A percentile compares a stretch with the other conserved stretches of the same genome.
phyloP scores from a whole-genome alignment of 2,329 filamentous ascomycete genomes.

The Magnaporthiopsis poae region DNA sequence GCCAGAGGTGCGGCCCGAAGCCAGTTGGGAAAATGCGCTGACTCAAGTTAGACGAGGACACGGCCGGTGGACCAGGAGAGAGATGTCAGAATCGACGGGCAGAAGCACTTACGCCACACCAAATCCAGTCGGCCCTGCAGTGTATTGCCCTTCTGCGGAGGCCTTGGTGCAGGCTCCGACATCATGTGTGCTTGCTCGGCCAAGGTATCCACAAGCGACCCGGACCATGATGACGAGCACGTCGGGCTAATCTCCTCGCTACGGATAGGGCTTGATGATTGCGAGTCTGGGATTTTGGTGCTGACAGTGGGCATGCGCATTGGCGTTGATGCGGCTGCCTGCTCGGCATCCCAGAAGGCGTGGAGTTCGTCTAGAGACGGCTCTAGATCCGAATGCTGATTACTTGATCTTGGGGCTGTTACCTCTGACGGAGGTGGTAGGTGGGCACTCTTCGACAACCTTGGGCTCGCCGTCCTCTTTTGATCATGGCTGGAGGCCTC shows the following conservation, averaged over 20 bases:
- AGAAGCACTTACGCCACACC: slow-evolving; percentile 30
- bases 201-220: neutral
- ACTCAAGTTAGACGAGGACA: neutral
- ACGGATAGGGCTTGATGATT: neutral
- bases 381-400: neutral
- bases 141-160: neutral
- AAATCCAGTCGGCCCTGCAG: slow-evolving; percentile 22
- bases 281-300: neutral
- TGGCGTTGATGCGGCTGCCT: neutral
- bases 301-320: too few species aligned
- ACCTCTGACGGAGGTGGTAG: neutral
- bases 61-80: neutral
- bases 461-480: neutral
- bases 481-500: slow-evolving; percentile 17
- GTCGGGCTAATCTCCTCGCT: neutral
- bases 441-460: neutral
- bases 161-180: neutral
- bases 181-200: neutral
- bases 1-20: slow-evolving; percentile 36
- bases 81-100: neutral
- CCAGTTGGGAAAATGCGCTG: slow-evolving; percentile 30
- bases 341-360: neutral
- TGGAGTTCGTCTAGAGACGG: neutral
- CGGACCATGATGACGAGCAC: neutral
- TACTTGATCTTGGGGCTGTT: neutral